These are phyloP conservation scores for Colletotrichum sp. DNA, from an alignment of 2,329 filamentous ascomycete species.

Conservation along the genomic window DNA sequence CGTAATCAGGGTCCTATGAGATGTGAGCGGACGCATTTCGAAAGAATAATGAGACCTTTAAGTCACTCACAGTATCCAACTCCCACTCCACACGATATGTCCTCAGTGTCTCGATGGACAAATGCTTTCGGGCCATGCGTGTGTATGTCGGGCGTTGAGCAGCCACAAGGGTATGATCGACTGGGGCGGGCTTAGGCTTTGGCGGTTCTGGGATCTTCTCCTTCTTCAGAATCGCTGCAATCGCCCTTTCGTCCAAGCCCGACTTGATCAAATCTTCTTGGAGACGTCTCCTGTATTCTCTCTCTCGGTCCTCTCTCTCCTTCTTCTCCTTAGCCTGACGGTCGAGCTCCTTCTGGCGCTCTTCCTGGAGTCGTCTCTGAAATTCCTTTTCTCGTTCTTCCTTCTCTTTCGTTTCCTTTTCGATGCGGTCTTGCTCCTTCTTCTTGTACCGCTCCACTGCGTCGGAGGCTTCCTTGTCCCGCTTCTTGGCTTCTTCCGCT, in stretches of 20 bases:
- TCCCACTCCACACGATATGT: slow-evolving; percentile 63
- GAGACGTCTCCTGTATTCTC: slow-evolving; percentile 59
- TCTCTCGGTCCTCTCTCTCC: slow-evolving; percentile 54
- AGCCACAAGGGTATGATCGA: slow-evolving; percentile 13
- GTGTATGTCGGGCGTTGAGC: slow-evolving; percentile 60
- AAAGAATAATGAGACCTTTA: not conserved
- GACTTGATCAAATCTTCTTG: slow-evolving; percentile 64
- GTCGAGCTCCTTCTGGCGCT: slow-evolving; percentile 49
- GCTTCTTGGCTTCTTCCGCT: slow-evolving; percentile 47
- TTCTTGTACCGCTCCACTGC: slow-evolving; percentile 58
- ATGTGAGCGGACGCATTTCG: not conserved
- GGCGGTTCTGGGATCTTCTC: slow-evolving; percentile 47
- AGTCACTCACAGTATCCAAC: slow-evolving; percentile 55
- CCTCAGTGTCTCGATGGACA: slow-evolving; percentile 67
- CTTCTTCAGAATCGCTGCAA: slow-evolving; percentile 63
- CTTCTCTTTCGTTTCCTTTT: slow-evolving; percentile 51
- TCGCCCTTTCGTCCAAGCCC: slow-evolving; percentile 63
- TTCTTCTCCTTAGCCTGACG: slow-evolving; percentile 51
- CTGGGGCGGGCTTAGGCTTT: not conserved
- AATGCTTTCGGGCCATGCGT: slow-evolving; percentile 65
- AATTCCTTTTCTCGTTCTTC: slow-evolving; percentile 59
- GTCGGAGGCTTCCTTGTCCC: slow-evolving; percentile 53
- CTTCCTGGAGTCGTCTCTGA: slow-evolving; percentile 60
- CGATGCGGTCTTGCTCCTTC: slow-evolving; percentile 50
- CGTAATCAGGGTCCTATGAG: slow-evolving; percentile 67